These are phyloP conservation scores for Naganishia sp. DNA, from an alignment of 1,284 basidiomycete genomes.

Conservation along the genomic window DNA sequence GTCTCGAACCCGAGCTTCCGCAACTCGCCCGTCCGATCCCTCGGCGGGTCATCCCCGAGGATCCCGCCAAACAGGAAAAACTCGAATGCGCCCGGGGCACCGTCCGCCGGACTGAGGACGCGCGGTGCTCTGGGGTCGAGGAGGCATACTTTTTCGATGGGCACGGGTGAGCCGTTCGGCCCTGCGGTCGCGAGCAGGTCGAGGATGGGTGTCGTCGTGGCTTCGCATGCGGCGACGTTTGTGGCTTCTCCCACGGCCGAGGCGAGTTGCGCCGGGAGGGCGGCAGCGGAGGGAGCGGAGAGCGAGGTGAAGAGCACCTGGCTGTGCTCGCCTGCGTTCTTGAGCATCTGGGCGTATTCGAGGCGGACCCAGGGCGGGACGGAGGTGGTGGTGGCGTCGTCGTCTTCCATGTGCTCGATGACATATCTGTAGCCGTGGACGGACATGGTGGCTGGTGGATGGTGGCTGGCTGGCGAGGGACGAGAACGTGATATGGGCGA, in stretches of 20 bases:
- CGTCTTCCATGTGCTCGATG: slow-evolving; percentile 87
- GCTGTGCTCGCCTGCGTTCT: slow-evolving; percentile 66
- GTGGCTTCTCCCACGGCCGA: slow-evolving; percentile 36
- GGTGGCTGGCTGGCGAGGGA: background rate
- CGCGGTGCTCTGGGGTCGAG: slow-evolving; percentile 80
- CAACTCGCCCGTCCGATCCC: slow-evolving; percentile 72
- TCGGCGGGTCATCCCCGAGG: slow-evolving; percentile 52
- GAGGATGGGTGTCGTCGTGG: slow-evolving; percentile 66
- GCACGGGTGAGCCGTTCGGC: slow-evolving; percentile 45
- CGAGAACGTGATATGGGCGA: no score
- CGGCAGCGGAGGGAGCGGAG: slow-evolving; percentile 66
- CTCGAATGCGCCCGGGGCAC: slow-evolving; percentile 65
- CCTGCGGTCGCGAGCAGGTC: slow-evolving; percentile 60
- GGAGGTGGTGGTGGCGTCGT: slow-evolving; percentile 68
- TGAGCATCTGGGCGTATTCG: slow-evolving; percentile 76
- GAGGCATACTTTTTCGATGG: slow-evolving; percentile 71
- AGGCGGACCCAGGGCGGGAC: slow-evolving; percentile 83
- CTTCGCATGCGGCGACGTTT: slow-evolving; percentile 45
- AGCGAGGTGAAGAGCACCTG: slow-evolving; percentile 81
- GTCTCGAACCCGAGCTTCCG: slow-evolving; percentile 81
- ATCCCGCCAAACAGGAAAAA: slow-evolving; percentile 81
- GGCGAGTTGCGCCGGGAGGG: slow-evolving; percentile 54
- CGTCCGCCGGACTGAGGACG: slow-evolving; percentile 71
- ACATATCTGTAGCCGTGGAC: slow-evolving; percentile 42
- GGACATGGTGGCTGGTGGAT: slow-evolving; percentile 6